Evolutionary conservation across 108 stramenopile genomes (phyloP).

Genomic region (Phaeodactylum tricornutum): DNA sequence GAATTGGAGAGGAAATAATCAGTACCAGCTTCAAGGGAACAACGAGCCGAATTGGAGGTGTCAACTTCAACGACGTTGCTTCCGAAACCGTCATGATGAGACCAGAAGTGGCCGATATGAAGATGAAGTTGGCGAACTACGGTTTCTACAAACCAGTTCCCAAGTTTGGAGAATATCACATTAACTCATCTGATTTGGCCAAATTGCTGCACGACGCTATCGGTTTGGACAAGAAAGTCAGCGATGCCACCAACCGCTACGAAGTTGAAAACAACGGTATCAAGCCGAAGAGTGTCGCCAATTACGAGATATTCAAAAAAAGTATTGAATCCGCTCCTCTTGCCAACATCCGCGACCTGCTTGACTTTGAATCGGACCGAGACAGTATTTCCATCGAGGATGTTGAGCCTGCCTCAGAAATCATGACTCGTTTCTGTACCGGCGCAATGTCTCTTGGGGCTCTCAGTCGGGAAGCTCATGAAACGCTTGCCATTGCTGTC

Average conservation of each 20-base stretch:
- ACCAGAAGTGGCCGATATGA: slow-evolving; percentile 58
- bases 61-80: slow-evolving; percentile 65
- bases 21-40: slow-evolving; percentile 90
- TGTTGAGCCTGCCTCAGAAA: slow-evolving; percentile 77
- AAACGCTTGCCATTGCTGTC: slow-evolving; percentile 90
- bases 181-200: slow-evolving; percentile 86
- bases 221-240: slow-evolving; percentile 78
- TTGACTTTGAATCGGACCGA: slow-evolving; percentile 85
- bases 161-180: slow-evolving; percentile 88
- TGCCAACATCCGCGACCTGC: slow-evolving; percentile 85
- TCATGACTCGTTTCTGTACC: slow-evolving; percentile 88
- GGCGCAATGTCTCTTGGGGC: slow-evolving; percentile 94
- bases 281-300: slow-evolving; percentile 59
- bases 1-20: slow-evolving; percentile 84
- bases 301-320: slow-evolving; percentile 85
- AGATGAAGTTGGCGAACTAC: slow-evolving; percentile 76
- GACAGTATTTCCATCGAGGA: slow-evolving; percentile 72
- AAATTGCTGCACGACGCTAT: slow-evolving; percentile 88
- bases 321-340: slow-evolving; percentile 69
- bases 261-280: slow-evolving; percentile 71
- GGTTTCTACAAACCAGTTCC: slow-evolving; percentile 90
- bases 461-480: slow-evolving; percentile 88
- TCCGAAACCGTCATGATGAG: slow-evolving; percentile 77
- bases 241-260: slow-evolving; percentile 68
- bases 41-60: slow-evolving; percentile 83